These are phyloP conservation scores for Podospora tetraspora DNA, from an alignment of 495 filamentous ascomycete species.

Conservation along the genomic window DNA sequence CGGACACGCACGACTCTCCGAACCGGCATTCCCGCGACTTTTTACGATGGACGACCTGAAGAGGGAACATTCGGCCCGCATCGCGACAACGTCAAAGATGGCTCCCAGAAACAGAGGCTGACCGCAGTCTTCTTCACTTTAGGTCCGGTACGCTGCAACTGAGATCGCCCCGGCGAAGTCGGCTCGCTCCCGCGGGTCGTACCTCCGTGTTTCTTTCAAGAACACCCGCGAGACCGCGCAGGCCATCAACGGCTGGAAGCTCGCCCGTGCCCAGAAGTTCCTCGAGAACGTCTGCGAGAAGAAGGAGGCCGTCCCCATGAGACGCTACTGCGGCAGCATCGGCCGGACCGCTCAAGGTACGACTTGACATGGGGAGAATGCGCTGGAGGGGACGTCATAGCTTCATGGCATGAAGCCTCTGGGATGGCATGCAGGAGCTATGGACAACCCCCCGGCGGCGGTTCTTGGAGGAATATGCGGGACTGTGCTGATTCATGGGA, in stretches of 20 bases:
- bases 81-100: background rate
- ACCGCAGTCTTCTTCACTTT: conserved; percentile 32
- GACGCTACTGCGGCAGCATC: conserved; percentile 88
- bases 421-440: background rate
- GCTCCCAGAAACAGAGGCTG: conserved; percentile 22
- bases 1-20: conserved; percentile 7
- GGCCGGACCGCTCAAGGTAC: conserved; percentile 94
- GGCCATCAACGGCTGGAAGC: conserved; percentile 98
- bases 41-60: conserved; percentile 2
- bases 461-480: background rate
- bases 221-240: conserved; percentile 99
- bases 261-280: conserved; percentile 87
- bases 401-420: background rate
- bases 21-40: background rate
- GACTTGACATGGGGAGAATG: conserved; percentile 33
- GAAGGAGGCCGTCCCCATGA: conserved; percentile 94
- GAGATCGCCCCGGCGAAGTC: conserved; percentile 85
- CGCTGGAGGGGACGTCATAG: background rate
- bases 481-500: conserved; percentile 26
- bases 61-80: background rate
- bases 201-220: conserved; percentile 98
- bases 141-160: conserved; percentile 98
- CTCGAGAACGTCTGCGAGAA: conserved; percentile 94
- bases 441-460: background rate
- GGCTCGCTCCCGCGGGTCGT: conserved; percentile 93